phyloP scores from a whole-genome alignment of 345 rosid species.

The Camelina neglecta region DNA sequence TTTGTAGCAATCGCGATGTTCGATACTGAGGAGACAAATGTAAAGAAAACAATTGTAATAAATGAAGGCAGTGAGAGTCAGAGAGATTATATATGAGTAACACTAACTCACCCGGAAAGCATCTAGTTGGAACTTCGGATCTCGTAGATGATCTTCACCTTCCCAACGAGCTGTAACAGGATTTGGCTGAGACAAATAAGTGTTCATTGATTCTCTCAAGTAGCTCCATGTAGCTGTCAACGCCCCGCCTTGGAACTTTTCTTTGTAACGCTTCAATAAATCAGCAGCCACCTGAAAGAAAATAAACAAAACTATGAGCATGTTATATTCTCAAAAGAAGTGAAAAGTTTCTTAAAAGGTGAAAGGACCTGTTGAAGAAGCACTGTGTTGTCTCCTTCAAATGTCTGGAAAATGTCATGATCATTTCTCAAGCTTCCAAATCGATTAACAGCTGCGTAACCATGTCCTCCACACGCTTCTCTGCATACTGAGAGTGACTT shows the following conservation, averaged over 20 bases:
- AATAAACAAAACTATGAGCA: slow-evolving; percentile 12
- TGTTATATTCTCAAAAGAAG: slow-evolving; percentile 3
- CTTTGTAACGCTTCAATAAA: slow-evolving; percentile 85
- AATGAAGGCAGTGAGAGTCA: slow-evolving; percentile 11
- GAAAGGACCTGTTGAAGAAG: slow-evolving; percentile 79
- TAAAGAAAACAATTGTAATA: background rate
- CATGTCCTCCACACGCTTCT: slow-evolving; percentile 99
- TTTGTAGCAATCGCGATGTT: slow-evolving; percentile 92
- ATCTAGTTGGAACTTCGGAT: slow-evolving; percentile 94
- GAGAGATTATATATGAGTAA: background rate
- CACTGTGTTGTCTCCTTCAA: slow-evolving; percentile 99
- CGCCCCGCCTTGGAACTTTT: slow-evolving; percentile 94
- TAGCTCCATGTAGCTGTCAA: slow-evolving; percentile 94
- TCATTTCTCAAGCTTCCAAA: slow-evolving; percentile 98
- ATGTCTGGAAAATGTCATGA: slow-evolving; percentile 96
- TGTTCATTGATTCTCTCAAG: slow-evolving; percentile 88
- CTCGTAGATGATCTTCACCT: slow-evolving; percentile 85
- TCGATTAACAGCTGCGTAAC: slow-evolving; percentile 99
- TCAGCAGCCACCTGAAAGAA: slow-evolving; percentile 84
- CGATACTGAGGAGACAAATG: slow-evolving; percentile 67
- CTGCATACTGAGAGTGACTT: slow-evolving; percentile 86
- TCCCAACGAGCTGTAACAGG: slow-evolving; percentile 97
- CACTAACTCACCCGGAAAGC: slow-evolving; percentile 83
- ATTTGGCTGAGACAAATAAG: slow-evolving; percentile 92
- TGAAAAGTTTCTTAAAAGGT: slow-evolving; percentile 22